Base-by-base conservation (phyloP, 306 rosid species). In the Lathyrus oleraceus region DNA sequence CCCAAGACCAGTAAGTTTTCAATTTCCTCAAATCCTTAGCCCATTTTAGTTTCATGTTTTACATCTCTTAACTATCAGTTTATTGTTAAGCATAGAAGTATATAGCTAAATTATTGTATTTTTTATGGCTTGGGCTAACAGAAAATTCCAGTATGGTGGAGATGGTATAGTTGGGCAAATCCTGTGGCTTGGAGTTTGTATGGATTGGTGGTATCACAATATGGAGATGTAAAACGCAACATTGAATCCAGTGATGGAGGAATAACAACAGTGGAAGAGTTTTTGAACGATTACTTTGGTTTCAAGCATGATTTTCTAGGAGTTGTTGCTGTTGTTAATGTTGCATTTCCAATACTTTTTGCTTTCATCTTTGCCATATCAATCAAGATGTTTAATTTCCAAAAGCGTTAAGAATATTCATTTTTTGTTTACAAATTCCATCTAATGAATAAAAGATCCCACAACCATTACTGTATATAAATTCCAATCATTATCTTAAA, bases 121-220 rank as follows among this genome's bases (percentile, higher is more conserved):
- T 53, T 32, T 54, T 8, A 23, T 48, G 35, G 45, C 45, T 73
- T 53, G 67, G 42, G 17, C n/a, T 16, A 61, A 70, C 67, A 86
- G 91, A 83, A 76, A 14, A 86, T 86, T 14, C 90, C 90, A 35
- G 68, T 81, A 14, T 78, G 83, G 86, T 82, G 90, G 90, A 86
- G 86, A 28, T 86, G 90, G 87, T 86, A 78, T 70, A 66, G 69
- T 51, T 86, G 87, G 86, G 43, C 10, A 19, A 83, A 85, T 66
- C 90, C 86, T 5, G 59, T 86, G 5, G 81, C 86, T 30, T 86
- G 87, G 90, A 86, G 81, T 69, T 76, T 86, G 81, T 86, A 81
- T 67, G 91, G 91, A 59, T 77, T 86, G 79, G 86, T 85, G 15
- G 71, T 70, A 62, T 86, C 91, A 67, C 90, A 86, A 60, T 86